Evolutionary conservation across 257 asterid species (phyloP), one percentile per base, ranked within the genome.

Genomic region (Solanum lycopersicoides): DNA sequence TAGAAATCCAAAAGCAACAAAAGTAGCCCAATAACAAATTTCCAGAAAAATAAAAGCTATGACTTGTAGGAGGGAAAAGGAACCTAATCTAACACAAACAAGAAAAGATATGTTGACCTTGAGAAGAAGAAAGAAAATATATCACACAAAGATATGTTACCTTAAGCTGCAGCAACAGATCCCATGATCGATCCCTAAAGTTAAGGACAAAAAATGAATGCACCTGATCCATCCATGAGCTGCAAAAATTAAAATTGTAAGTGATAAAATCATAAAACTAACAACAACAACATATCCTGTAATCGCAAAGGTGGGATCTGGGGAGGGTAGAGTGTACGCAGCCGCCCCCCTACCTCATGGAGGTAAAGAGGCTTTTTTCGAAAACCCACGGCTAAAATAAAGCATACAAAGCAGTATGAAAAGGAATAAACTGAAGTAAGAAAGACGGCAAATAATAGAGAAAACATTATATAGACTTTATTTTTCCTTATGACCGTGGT

Each of bases 181-280:
- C 85, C 96, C 94, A 93, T 73, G 93, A 88, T 72, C 98, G 94
- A 77, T 94, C 94, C 88, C 86, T 89, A 63, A 76, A 83, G 89
- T 90, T 84, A 66, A 91, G 94, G 87, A 92, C 89, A 74, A 93
- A 94, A 88, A 93, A 96, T 66, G 44, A 91, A 90, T 73, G 88
- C 88, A 93, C 96, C 89, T 93, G 94, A 88, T 94, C 95, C 91
- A 91, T 87, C 99, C 99, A 96, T 91, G 90, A 92, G 59, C 99
- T 96, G 90, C 59, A 87, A 68, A 89, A 85, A 86, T 34, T 84
- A n/a, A 75, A 90, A 84, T 82, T 42, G 73, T 88, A 87, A 89
- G 82, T 85, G 87, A 77, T 68, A 68, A 87, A 39, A 39, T 39
- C 34, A 11, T 39, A 74, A 88, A 47, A 20, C n/a, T n/a, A 86